Evolutionary conservation across 2,329 filamentous ascomycete genomes (phyloP).

Genomic region (Talaromyces sp.): DNA sequence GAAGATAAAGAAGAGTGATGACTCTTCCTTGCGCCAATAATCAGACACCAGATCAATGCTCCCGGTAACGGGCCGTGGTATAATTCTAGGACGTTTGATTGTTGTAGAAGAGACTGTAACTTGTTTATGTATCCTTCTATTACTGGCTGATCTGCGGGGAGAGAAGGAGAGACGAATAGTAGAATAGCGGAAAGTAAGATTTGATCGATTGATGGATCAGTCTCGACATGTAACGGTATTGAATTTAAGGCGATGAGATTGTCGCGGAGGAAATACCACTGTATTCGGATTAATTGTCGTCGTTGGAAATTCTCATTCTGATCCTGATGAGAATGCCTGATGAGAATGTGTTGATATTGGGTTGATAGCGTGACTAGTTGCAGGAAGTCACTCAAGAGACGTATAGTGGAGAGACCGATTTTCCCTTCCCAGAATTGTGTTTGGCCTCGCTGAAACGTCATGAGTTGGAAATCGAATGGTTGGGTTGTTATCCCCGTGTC

Average conservation of each 20-base stretch:
- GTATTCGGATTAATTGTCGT: neutral
- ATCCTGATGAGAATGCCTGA: neutral
- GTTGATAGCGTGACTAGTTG: conserved; percentile 7
- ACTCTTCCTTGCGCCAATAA: conserved; percentile 18
- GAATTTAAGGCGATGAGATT: neutral
- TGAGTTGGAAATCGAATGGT: conserved; percentile 9
- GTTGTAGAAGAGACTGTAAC: conserved; percentile 15
- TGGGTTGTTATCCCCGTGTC: neutral
- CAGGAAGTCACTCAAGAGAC: conserved; percentile 10
- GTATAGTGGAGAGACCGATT: neutral
- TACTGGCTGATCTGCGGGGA: neutral
- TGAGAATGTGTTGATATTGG: neutral
- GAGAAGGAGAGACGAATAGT: conserved; percentile 2
- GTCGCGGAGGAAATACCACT: conserved; percentile 11
- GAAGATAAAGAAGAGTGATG: no score
- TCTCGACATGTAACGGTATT: neutral
- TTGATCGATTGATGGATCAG: neutral
- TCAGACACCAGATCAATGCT: conserved; percentile 21
- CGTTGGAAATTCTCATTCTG: neutral
- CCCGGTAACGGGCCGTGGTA: conserved; percentile 18
- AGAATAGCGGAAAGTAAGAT: conserved; percentile 8
- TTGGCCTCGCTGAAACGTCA: conserved; percentile 10
- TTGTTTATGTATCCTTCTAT: neutral
- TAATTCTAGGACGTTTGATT: conserved; percentile 15
- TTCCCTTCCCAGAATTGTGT: neutral